These are phyloP conservation scores for Fraxinus floribunda DNA, from an alignment of 305 asterid species.

Conservation along the genomic window DNA sequence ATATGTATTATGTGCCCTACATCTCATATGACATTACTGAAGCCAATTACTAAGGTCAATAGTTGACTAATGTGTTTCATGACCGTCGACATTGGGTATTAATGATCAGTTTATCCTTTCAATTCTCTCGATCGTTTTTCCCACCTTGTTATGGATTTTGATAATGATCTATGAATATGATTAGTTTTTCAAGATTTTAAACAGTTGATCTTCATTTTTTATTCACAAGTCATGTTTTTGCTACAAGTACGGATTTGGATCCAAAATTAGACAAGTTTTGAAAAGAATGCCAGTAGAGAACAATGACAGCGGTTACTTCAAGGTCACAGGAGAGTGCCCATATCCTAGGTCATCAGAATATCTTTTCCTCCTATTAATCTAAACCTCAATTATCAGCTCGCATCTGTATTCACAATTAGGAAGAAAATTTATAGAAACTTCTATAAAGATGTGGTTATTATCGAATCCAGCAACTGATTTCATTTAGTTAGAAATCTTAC, in stretches of 20 bases:
- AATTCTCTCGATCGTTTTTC: neutral
- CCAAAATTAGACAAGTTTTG: conserved; percentile 9
- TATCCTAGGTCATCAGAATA: neutral
- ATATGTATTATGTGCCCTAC: neutral
- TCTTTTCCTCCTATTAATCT: neutral
- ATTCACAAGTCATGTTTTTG: neutral
- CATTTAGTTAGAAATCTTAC: neutral
- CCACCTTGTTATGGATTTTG: neutral
- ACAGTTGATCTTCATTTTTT: neutral
- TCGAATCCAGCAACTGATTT: neutral
- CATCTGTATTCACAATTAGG: neutral
- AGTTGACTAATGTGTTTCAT: neutral
- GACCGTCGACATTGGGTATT: neutral
- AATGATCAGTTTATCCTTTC: neutral
- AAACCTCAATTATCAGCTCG: neutral
- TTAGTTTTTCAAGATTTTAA: neutral
- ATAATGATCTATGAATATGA: neutral
- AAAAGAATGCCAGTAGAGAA: neutral
- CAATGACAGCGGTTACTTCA: neutral
- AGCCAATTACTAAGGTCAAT: neutral
- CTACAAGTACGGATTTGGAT: conserved; percentile 1
- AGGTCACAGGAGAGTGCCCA: neutral
- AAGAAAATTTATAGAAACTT: neutral
- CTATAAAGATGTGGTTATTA: neutral
- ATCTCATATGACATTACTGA: neutral